Evolutionary conservation across 805 yeast genomes (phyloP).

Genomic region (Blastobotrys robertii): DNA sequence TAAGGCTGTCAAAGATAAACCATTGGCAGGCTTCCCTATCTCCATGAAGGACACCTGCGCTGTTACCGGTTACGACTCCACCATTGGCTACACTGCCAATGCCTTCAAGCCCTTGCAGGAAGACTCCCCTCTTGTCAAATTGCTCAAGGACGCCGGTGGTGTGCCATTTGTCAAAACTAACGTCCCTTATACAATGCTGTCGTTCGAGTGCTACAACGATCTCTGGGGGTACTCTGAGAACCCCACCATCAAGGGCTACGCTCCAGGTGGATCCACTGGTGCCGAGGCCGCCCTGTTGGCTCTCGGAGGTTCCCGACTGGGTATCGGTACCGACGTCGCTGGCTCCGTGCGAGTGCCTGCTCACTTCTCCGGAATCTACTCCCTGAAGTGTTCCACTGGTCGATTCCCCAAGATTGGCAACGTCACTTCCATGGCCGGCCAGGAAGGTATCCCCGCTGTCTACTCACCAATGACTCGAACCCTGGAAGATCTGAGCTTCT

Average conservation of each 20-base stretch:
- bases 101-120: constrained; percentile 33
- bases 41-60: constrained; percentile 51
- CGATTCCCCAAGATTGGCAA: constrained; percentile 38
- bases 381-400: constrained; percentile 40
- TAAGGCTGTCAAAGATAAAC: constrained; percentile 43
- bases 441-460: constrained; percentile 39
- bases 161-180: constrained; percentile 47
- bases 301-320: constrained; percentile 39
- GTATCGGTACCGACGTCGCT: constrained; percentile 49
- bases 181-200: constrained; percentile 48
- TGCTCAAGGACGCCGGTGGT: constrained; percentile 44
- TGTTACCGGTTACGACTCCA: constrained; percentile 42
- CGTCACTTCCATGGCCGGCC: constrained; percentile 34
- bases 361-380: constrained; percentile 41
- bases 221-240: constrained; percentile 42
- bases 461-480: constrained; percentile 37
- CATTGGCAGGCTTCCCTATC: constrained; percentile 55
- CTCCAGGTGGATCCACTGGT: constrained; percentile 47
- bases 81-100: constrained; percentile 38
- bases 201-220: constrained; percentile 46
- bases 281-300: constrained; percentile 44
- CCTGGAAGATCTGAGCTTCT: constrained; percentile 40
- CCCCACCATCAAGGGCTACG: constrained; percentile 37
- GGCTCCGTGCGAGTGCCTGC: constrained; percentile 50
- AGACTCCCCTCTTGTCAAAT: constrained; percentile 33